phyloP scores from a whole-genome alignment of 331 rosid genomes.

The Stylosanthes scabra region DNA sequence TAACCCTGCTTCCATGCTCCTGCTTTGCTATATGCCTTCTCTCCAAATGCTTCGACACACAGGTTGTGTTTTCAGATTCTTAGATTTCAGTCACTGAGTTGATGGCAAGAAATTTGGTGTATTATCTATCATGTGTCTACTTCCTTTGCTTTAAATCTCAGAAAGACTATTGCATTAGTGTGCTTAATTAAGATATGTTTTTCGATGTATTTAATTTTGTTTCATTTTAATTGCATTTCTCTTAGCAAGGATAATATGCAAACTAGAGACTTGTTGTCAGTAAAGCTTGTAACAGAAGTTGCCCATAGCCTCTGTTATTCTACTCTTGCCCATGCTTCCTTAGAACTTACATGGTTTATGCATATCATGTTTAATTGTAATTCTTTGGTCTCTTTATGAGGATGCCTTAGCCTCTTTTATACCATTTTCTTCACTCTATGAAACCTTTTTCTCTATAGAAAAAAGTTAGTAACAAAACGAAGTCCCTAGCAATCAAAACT shows the following conservation, averaged over 20 bases:
- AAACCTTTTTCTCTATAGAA: not conserved
- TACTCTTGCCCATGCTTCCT: not conserved
- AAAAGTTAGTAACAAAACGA: not conserved
- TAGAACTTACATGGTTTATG: not conserved
- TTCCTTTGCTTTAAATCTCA: not conserved
- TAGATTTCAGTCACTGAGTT: not conserved
- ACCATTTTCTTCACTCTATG: not conserved
- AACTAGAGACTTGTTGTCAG: not conserved
- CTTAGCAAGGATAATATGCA: not conserved
- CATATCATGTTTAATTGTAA: too few species aligned
- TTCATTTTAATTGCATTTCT: not conserved
- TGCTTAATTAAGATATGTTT: slow-evolving; percentile 1
- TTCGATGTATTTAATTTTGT: slow-evolving; percentile 2
- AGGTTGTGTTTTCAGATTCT: not conserved
- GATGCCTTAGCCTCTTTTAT: not conserved
- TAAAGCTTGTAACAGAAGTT: not conserved
- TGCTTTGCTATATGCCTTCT: not conserved
- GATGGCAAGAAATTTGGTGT: not conserved
- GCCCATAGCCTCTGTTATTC: slow-evolving; percentile 14
- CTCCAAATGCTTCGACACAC: slow-evolving; percentile 2
- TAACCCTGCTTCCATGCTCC: not conserved
- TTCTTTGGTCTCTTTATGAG: not conserved
- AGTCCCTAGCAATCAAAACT: not conserved
- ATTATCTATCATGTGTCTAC: not conserved
- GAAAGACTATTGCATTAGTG: not conserved